phyloP scores from a whole-genome alignment of 805 yeast genomes.

The Yarrowia divulgata region DNA sequence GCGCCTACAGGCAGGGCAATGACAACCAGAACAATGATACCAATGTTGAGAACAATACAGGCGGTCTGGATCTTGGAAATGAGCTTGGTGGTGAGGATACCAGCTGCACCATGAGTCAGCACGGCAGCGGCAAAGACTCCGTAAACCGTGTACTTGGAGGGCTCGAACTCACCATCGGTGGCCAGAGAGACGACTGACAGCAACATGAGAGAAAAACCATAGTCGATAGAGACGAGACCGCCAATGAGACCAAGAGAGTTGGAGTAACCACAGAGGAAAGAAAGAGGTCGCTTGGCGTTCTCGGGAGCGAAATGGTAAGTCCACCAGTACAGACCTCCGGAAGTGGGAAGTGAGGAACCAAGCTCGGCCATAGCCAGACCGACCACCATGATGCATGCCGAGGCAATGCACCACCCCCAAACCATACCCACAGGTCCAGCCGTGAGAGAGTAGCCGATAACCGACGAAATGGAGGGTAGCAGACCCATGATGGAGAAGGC shows the following conservation, averaged over 20 bases:
- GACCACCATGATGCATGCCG: conserved; percentile 61
- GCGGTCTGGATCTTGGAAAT: conserved; percentile 66
- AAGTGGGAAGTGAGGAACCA: conserved; percentile 74
- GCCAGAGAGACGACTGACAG: conserved; percentile 51
- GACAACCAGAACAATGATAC: conserved; percentile 59
- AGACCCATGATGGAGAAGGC: conserved; percentile 78
- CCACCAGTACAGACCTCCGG: conserved; percentile 78
- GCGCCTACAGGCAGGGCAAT: conserved; percentile 45
- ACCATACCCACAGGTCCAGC: conserved; percentile 71
- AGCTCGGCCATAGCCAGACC: conserved; percentile 71
- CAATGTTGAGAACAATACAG: conserved; percentile 63
- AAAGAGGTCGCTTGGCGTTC: conserved; percentile 58
- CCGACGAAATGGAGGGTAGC: conserved; percentile 64
- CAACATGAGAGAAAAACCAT: conserved; percentile 72
- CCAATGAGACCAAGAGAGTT: conserved; percentile 72
- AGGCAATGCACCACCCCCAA: conserved; percentile 77
- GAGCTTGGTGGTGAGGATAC: conserved; percentile 63
- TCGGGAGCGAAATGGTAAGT: conserved; percentile 72
- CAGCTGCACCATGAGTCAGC: conserved; percentile 59
- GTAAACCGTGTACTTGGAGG: conserved; percentile 62
- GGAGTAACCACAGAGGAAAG: conserved; percentile 70
- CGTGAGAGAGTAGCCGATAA: conserved; percentile 59
- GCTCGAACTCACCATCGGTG: conserved; percentile 62
- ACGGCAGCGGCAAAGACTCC: conserved; percentile 72
- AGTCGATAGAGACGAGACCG: conserved; percentile 71